Conservation (phyloP, 352 stramenopile genomes). For the Discostella stelligera region DNA sequence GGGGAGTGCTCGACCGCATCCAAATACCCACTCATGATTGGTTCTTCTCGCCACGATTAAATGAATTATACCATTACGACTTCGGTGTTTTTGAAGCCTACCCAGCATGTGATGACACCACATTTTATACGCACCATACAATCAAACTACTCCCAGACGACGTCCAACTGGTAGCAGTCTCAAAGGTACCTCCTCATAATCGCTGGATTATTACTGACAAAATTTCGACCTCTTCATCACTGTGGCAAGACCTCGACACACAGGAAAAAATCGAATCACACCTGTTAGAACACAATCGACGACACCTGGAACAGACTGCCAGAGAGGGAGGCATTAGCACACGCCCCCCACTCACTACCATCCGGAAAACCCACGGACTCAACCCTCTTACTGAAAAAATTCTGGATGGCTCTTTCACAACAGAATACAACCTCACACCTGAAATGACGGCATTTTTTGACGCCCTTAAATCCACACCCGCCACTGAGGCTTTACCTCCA, state of each 20-base stretch:
- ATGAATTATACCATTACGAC: slow-evolving; percentile 30
- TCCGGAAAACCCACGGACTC: background rate
- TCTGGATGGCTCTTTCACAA: background rate
- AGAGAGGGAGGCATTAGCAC: slow-evolving; percentile 13
- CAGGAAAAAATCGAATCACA: slow-evolving; percentile 14
- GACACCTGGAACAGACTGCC: slow-evolving; percentile 27
- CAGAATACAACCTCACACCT: background rate
- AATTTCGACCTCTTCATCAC: background rate
- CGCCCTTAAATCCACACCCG: background rate
- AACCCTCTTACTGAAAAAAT: background rate
- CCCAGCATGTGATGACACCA: too few relatives aligned
- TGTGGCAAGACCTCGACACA: slow-evolving; percentile 13
- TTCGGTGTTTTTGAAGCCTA: slow-evolving; percentile 26
- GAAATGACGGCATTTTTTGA: slow-evolving; percentile 8
- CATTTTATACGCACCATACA: slow-evolving; percentile 16
- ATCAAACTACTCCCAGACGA: slow-evolving; percentile 29
- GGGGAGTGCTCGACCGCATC: slow-evolving; percentile 8
- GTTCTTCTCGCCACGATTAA: slow-evolving; percentile 9
- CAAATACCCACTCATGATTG: slow-evolving; percentile 21
- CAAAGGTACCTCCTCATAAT: background rate
- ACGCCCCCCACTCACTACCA: background rate
- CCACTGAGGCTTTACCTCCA: background rate
- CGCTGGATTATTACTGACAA: background rate
- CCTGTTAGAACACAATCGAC: slow-evolving; percentile 18
- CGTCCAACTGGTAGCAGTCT: background rate